Base-by-base conservation (phyloP, 2,329 filamentous ascomycete species). In the Aspergillus melleus region DNA sequence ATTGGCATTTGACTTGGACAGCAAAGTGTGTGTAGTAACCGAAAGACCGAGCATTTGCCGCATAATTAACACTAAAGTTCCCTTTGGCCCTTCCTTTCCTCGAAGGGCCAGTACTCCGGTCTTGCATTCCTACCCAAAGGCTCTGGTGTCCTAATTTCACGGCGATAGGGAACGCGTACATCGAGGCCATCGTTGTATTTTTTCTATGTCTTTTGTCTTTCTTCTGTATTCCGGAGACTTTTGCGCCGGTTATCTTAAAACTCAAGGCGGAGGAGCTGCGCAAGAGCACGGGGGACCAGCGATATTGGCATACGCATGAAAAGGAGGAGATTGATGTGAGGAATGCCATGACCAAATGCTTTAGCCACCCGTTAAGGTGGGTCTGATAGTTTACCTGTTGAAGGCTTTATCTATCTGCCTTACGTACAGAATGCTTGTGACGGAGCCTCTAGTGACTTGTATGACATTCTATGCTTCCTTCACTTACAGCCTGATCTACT, bases 251-350 rank as follows among this genome's bases (percentile, higher is more conserved):
- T 1, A 68, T 80, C 0, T 64, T 80, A 3, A 74, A 77, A 52
- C 64, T 70, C 1, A 79, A 78, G 57, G 78, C 78, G 0, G 61
- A 71, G 42, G 61, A 66, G 29, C 57, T 79, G 19, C 75, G 78
- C 6, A 77, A 77, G 47, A 66, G 75, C 36, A 79, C 76, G 11
- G 77, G 74, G 10, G 74, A 81, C 58, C 19, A 68, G 1, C 65
- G 71, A 16, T 76, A 76, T 55, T 80, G 76, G 62, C 79, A 82
- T 62, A 78, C 79, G 0, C 80, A 82, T 56, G 80, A 82, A 54
- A 64, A 73, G 3, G 66, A 77, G 51, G 76, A 78, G 56, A 68
- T 83, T 32, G 74, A 76, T 54, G 44, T 74, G 24, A 73, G 72
- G 24, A 76, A 73, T 47, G 72, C 79, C 60, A 59, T 80, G 16